Conservation (phyloP, 176 grass and related monocot species). For the Elymus sibiricus region DNA sequence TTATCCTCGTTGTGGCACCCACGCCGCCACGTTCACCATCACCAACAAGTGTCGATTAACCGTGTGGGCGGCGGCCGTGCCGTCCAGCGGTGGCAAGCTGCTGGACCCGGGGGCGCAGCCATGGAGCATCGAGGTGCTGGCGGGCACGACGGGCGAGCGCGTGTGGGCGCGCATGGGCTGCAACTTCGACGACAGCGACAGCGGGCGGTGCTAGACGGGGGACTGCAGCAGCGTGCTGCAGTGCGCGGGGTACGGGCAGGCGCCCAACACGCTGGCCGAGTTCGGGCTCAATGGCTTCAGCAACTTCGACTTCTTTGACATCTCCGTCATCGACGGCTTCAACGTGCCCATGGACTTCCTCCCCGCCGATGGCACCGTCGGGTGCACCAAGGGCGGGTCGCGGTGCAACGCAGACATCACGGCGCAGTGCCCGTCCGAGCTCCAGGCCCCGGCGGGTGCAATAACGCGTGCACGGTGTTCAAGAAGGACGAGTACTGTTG, state of each 20-base stretch:
- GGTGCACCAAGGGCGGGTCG: conserved; percentile 7
- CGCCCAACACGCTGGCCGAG: conserved; percentile 40
- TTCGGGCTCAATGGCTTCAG: conserved; percentile 21
- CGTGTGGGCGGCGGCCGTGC: conserved; percentile 14
- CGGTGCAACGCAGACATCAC: conserved; percentile 15
- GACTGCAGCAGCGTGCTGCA: conserved; percentile 40
- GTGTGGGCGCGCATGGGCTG: conserved; percentile 37
- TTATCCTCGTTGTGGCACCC: not conserved
- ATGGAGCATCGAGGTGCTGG: conserved; percentile 29
- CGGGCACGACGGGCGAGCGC: conserved; percentile 28
- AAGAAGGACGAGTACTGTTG: conserved; percentile 13
- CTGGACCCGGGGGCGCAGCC: not conserved
- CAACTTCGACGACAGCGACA: conserved; percentile 27
- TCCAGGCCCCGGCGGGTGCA: conserved; percentile 29
- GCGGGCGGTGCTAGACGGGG: conserved; percentile 41
- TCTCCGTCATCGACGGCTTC: conserved; percentile 52
- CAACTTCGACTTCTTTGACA: conserved; percentile 24
- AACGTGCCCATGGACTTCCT: conserved; percentile 48
- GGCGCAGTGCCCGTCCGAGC: conserved; percentile 20
- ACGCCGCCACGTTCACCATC: conserved; percentile 16
- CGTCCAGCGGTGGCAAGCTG: not conserved
- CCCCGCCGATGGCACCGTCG: not conserved
- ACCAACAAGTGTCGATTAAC: conserved; percentile 14
- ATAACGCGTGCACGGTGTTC: conserved; percentile 36
- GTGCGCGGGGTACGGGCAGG: not conserved